Evolutionary conservation across 257 asterid genomes (phyloP).

Genomic region (Phtheirospermum japonicum): DNA sequence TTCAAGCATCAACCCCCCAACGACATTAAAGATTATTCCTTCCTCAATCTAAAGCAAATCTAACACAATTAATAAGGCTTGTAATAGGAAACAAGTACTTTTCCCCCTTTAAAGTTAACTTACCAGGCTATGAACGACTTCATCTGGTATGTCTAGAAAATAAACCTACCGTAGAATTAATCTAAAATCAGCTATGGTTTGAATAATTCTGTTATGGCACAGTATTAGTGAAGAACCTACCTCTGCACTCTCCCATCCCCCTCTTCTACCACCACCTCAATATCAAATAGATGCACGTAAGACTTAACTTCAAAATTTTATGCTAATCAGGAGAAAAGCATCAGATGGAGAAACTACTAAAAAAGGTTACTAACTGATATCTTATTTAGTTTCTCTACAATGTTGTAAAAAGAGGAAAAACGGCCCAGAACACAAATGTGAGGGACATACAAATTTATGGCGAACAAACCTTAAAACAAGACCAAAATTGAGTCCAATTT

Average conservation of each 20-base stretch:
- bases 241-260: constrained; percentile 89
- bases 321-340: no score
- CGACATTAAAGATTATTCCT: constrained; percentile 65
- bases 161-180: constrained; percentile 57
- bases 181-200: constrained; percentile 20
- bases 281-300: constrained; percentile 43
- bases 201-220: background rate
- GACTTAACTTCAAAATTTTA: constrained; percentile 35
- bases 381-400: background rate
- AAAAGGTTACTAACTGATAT: background rate
- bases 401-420: constrained; percentile 12
- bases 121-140: constrained; percentile 73
- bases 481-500: no score
- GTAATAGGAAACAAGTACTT: constrained; percentile 16
- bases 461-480: no score
- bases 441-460: background rate
- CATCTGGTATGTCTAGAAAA: constrained; percentile 81
- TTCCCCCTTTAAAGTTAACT: constrained; percentile 15
- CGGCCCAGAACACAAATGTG: background rate
- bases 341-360: background rate
- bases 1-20: constrained; percentile 95
- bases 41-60: constrained; percentile 64
- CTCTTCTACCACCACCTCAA: constrained; percentile 73
- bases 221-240: constrained; percentile 50
- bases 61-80: constrained; percentile 21